Base-by-base conservation (phyloP, 2,329 filamentous ascomycete species). In the Aschersonia sp. region DNA sequence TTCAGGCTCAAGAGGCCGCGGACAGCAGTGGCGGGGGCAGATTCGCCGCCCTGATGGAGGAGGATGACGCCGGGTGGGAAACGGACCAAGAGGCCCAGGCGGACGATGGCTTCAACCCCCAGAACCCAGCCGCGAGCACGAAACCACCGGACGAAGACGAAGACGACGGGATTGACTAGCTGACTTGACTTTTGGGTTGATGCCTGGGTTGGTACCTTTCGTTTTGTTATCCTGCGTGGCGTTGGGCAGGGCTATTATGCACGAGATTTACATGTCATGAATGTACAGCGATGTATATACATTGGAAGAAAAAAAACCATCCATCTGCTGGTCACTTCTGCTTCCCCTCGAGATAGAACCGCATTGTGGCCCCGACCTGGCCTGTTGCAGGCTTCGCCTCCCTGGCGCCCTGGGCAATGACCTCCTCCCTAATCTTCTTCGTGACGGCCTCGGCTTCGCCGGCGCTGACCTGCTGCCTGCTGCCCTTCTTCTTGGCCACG, bases 401-500 rank as follows among this genome's bases (percentile, higher is more conserved):
- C 54, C 59, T 71, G 48, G 63, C 69, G 0, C 63, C 66, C 11
- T 57, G 48, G 11, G 57, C 57, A 43, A 63, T 60, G 9, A 64
- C 52, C 43, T 55, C 55, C 12, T 67, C 66, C 50, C 56, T 53
- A 6, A 74, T 57, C 44, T 53, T 60, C 43, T 50, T 52, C 31
- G 90, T 56, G 43, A 89, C 61, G 30, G 63, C 71, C 51, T 73
- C 61, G 22, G 78, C 78, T 63, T 89, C 81, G 30, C 79, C 76
- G 39, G 58, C 57, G 0, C 84, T 79, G 49, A 70, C 70, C 52
- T 74, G 70, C 22, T 37, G 35, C 53, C 73, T 72, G 50, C 72
- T 72, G 56, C 73, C 76, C 71, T 82, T 89, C 61, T 76, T 76
- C 49, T 60, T 62, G n/a, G 79, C 78, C 45, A 96, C 57, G 47